Conservation (phyloP, 2,329 filamentous ascomycete genomes). For the Didymosphaeria variabile region DNA sequence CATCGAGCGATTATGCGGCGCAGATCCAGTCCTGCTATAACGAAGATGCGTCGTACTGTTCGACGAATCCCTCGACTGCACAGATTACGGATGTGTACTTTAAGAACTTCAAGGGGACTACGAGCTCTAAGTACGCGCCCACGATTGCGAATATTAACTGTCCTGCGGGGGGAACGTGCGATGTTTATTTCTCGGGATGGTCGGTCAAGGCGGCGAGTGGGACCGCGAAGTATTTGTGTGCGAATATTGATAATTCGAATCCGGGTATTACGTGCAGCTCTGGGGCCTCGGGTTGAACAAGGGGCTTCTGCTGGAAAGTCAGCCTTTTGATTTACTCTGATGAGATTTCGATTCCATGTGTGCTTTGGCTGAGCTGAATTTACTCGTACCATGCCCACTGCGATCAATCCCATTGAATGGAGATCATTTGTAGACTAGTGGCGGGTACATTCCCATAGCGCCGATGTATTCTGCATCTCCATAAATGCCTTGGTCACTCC, state of each 20-base stretch:
- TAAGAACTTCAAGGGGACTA: conserved; percentile 18
- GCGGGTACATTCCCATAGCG: too few relatives aligned
- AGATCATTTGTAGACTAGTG: too few relatives aligned
- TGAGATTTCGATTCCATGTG: too few relatives aligned
- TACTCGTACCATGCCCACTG: too few relatives aligned
- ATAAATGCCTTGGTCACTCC: too few relatives aligned
- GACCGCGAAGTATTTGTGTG: conserved; percentile 15
- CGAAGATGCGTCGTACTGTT: conserved; percentile 16
- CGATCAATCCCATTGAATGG: too few relatives aligned
- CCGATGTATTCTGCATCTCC: too few relatives aligned
- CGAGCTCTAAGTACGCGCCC: conserved; percentile 14
- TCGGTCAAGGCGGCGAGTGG: conserved; percentile 14
- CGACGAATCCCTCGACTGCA: conserved; percentile 10
- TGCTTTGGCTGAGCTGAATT: too few relatives aligned
- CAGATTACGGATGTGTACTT: conserved; percentile 18
- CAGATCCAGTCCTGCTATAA: conserved; percentile 20
- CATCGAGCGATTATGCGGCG: conserved; percentile 16
- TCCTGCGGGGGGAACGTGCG: conserved; percentile 14
- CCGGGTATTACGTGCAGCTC: conserved; percentile 14
- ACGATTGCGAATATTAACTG: conserved; percentile 21
- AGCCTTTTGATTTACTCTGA: too few relatives aligned
- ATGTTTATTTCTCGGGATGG: conserved; percentile 16
- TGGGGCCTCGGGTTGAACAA: conserved; percentile 10
- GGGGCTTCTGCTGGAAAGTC: too few relatives aligned
- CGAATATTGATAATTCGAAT: conserved; percentile 14